Percentiles rank a stretch among this genome's conserved stretches.
phyloP scores from a whole-genome alignment of 139 green algal species.

The Volvox africanus region DNA sequence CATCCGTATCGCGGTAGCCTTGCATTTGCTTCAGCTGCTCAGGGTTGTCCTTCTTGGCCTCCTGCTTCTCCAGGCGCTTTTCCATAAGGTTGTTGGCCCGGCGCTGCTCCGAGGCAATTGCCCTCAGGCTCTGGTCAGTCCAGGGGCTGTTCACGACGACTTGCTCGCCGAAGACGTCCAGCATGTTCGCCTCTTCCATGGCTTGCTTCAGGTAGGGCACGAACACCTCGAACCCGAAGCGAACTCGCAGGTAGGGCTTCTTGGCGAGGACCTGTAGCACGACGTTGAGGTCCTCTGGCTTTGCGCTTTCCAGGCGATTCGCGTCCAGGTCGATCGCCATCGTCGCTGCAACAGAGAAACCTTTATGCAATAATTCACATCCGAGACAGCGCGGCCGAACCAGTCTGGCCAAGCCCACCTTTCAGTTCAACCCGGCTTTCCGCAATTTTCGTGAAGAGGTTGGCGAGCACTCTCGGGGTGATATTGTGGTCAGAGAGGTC shows the following conservation, averaged over 20 bases:
- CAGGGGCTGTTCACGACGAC: conserved; percentile 19
- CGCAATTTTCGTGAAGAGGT: conserved; percentile 14
- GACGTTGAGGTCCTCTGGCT: not conserved
- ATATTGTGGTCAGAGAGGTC: conserved; percentile 9
- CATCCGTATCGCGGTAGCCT: conserved; percentile 23
- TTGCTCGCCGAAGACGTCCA: conserved; percentile 13
- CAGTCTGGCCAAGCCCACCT: not conserved
- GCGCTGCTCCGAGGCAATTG: conserved; percentile 4
- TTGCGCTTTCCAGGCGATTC: conserved; percentile 18
- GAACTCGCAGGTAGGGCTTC: not conserved
- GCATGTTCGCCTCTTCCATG: conserved; percentile 17
- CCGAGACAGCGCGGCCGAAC: not conserved
- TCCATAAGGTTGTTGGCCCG: conserved; percentile 7
- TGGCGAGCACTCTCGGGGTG: not conserved
- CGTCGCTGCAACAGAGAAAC: conserved; percentile 1
- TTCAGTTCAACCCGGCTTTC: conserved; percentile 10
- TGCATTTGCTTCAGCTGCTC: conserved; percentile 33
- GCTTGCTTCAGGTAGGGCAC: conserved; percentile 18
- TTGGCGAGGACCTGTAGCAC: conserved; percentile 20
- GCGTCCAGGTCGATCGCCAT: conserved; percentile 24
- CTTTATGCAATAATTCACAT: conserved; percentile 3
- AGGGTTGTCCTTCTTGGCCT: not conserved
- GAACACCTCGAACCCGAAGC: conserved; percentile 16
- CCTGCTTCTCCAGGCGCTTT: not conserved
- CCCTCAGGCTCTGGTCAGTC: conserved; percentile 3